A percentile compares a stretch with the other conserved stretches of the same genome.
Evolutionary conservation across 1,284 basidiomycete genomes (phyloP).

Genomic region (Cryptococcus amylolentus): DNA sequence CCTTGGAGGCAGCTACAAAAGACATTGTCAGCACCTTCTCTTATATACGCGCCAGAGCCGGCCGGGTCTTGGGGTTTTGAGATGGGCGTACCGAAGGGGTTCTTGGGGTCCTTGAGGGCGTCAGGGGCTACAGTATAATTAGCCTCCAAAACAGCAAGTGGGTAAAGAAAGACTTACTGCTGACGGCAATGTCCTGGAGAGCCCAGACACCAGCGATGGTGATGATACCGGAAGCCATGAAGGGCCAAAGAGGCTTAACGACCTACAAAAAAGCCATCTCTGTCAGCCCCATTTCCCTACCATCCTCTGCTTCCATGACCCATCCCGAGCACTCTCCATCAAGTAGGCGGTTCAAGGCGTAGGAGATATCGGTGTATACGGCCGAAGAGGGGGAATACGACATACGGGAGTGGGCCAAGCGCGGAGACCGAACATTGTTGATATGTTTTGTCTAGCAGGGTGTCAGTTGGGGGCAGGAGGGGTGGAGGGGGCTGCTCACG

Average conservation of each 20-base stretch:
- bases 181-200: constrained; percentile 14
- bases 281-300: neutral
- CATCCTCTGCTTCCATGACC: neutral
- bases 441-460: no score
- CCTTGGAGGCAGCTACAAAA: constrained; percentile 18
- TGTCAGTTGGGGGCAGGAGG: no score
- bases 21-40: neutral
- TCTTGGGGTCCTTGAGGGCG: constrained; percentile 35
- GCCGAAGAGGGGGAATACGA: constrained; percentile 5
- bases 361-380: constrained; percentile 1
- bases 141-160: neutral
- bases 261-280: constrained; percentile 2
- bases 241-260: constrained; percentile 22
- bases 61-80: neutral
- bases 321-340: neutral
- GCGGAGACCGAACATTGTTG: constrained; percentile 44
- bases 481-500: no score
- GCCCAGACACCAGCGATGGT: constrained; percentile 50
- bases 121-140: constrained; percentile 22
- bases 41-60: neutral
- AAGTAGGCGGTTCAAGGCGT: neutral
- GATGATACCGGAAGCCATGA: constrained; percentile 49
- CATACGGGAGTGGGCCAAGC: constrained; percentile 47
- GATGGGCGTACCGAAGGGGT: constrained; percentile 27
- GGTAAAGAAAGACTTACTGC: constrained; percentile 8